Conservation (phyloP, 768 basidiomycete species). For the Mycena galericulata region DNA sequence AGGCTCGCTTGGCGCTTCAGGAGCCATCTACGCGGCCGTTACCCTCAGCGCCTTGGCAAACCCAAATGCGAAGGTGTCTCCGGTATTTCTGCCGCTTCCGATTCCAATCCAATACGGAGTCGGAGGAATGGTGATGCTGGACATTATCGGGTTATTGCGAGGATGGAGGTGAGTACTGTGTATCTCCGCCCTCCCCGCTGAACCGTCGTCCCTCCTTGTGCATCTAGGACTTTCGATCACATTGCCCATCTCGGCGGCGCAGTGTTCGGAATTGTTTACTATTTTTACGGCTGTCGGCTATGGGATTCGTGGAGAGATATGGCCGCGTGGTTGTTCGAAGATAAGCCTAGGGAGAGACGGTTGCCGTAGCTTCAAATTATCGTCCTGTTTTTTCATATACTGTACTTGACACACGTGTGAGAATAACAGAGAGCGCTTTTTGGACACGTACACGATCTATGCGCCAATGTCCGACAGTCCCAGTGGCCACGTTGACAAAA, state of each 20-base stretch:
- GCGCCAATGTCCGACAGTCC: too few species aligned
- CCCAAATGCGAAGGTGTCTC: slow-evolving; percentile 63
- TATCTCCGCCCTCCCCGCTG: neutral
- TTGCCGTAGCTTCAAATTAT: too few species aligned
- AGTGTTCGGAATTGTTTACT: slow-evolving; percentile 67
- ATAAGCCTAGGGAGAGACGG: neutral
- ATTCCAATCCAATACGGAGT: slow-evolving; percentile 71
- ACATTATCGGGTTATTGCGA: slow-evolving; percentile 65
- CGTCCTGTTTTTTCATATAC: too few species aligned
- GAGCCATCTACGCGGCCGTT: slow-evolving; percentile 71
- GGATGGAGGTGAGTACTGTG: slow-evolving; percentile 68
- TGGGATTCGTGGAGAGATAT: slow-evolving; percentile 36
- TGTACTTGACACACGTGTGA: too few species aligned
- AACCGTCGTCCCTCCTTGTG: neutral
- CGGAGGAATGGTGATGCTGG: slow-evolving; percentile 61
- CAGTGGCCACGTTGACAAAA: neutral
- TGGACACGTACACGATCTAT: too few species aligned
- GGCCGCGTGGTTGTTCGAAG: neutral
- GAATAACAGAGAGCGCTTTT: too few species aligned
- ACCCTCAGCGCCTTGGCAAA: slow-evolving; percentile 66
- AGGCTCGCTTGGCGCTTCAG: slow-evolving; percentile 72
- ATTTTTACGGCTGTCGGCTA: slow-evolving; percentile 55
- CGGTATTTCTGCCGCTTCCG: slow-evolving; percentile 67
- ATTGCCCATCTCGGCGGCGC: slow-evolving; percentile 79
- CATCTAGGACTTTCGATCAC: slow-evolving; percentile 66